Percentiles rank a stretch among this genome's conserved stretches.
phyloP scores from a whole-genome alignment of 176 grass and related monocot genomes.

The Hordeum marinum region DNA sequence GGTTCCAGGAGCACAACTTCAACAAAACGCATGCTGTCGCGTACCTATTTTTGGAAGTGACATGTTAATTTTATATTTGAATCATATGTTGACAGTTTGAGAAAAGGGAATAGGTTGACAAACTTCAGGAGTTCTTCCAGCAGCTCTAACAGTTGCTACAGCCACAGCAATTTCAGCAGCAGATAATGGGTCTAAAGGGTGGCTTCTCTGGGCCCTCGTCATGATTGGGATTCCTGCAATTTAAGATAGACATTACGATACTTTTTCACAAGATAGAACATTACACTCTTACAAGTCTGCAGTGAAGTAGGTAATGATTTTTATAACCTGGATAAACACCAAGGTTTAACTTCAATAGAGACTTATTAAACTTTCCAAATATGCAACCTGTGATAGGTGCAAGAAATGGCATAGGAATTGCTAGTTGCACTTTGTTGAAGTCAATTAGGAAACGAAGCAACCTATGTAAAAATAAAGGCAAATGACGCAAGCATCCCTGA shows the following conservation, averaged over 20 bases:
- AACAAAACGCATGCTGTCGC: slow-evolving; percentile 96
- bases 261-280: slow-evolving; percentile 3
- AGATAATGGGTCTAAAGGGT: slow-evolving; percentile 96
- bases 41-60: slow-evolving; percentile 47
- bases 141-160: slow-evolving; percentile 90
- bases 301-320: neutral
- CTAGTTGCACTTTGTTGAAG: neutral
- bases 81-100: neutral
- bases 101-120: neutral
- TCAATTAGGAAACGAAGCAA: neutral
- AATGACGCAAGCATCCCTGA: neutral
- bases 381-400: neutral
- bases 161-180: slow-evolving; percentile 99
- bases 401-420: neutral
- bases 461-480: neutral
- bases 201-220: slow-evolving; percentile 87
- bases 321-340: neutral
- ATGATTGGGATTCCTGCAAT: slow-evolving; percentile 86
- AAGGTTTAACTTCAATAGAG: neutral
- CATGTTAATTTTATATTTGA: neutral
- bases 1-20: slow-evolving; percentile 96
- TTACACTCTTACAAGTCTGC: neutral
- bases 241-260: neutral
- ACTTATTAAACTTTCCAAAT: neutral
- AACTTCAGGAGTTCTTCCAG: slow-evolving; percentile 95